phyloP scores from a whole-genome alignment of 1,284 basidiomycete species.

The Xerocomus minutiporus region DNA sequence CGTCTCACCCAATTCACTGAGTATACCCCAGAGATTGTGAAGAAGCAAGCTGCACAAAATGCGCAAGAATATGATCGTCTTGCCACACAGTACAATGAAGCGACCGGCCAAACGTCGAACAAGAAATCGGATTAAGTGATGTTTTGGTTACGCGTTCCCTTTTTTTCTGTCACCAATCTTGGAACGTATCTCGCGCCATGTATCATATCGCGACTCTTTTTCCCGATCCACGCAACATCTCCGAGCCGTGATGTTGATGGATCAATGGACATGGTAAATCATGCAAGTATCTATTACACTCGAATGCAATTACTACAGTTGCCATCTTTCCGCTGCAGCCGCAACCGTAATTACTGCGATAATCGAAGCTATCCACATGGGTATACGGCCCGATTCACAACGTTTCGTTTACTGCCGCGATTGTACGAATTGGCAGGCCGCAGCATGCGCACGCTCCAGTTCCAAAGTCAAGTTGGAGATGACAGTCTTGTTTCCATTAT shows the following conservation, averaged over 20 bases:
- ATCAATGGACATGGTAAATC: neutral
- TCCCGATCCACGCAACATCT: neutral
- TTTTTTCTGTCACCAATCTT: neutral
- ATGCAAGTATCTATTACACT: neutral
- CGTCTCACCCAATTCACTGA: neutral
- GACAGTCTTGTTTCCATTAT: no score
- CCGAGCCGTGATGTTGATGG: neutral
- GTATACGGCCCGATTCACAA: no score
- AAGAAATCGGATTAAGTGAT: conserved; percentile 28
- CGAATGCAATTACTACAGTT: neutral
- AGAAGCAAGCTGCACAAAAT: conserved; percentile 78
- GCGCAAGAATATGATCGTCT: conserved; percentile 77
- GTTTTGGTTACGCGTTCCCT: no score
- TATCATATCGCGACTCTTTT: neutral
- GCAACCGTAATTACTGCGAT: no score
- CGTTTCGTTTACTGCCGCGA: no score
- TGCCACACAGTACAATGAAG: conserved; percentile 70
- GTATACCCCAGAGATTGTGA: conserved; percentile 60
- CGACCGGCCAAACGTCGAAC: conserved; percentile 47
- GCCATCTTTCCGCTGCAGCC: no score
- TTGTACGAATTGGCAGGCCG: no score
- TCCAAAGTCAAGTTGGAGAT: no score
- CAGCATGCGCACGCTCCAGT: no score
- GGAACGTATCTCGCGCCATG: neutral
- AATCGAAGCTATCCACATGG: no score